phyloP scores from a whole-genome alignment of 345 rosid species.

The Corchorus capsularis region DNA sequence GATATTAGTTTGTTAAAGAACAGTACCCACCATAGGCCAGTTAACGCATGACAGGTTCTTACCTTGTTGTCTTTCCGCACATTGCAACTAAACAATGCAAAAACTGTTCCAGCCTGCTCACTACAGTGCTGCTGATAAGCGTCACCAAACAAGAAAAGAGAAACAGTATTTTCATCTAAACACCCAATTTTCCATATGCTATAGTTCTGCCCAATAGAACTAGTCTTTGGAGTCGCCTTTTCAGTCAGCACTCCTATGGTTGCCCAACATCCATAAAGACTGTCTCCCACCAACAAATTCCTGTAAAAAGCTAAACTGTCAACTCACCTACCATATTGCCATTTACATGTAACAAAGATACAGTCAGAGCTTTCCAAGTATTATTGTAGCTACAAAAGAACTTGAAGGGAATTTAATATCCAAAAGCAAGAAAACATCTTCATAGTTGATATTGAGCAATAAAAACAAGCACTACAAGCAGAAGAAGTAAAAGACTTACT shows the following conservation, averaged over 20 bases:
- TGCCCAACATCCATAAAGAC: slow-evolving; percentile 84
- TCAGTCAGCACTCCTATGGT: slow-evolving; percentile 84
- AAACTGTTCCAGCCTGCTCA: slow-evolving; percentile 71
- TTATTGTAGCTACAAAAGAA: background rate
- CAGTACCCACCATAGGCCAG: background rate
- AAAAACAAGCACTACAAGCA: background rate
- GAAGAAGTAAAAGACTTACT: slow-evolving; percentile 38
- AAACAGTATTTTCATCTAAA: slow-evolving; percentile 57
- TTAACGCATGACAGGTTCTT: slow-evolving; percentile 22
- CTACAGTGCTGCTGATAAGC: slow-evolving; percentile 58
- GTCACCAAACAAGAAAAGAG: slow-evolving; percentile 91
- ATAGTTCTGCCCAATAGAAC: slow-evolving; percentile 75
- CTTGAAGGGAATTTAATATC: background rate
- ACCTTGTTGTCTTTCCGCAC: slow-evolving; percentile 70
- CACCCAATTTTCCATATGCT: slow-evolving; percentile 73
- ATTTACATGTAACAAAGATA: background rate
- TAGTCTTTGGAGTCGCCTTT: slow-evolving; percentile 70
- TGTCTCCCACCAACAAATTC: slow-evolving; percentile 75
- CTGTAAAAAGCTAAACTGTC: slow-evolving; percentile 37
- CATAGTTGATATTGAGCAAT: background rate
- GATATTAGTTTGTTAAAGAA: background rate
- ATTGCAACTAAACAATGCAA: slow-evolving; percentile 70
- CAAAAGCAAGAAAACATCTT: background rate
- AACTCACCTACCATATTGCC: slow-evolving; percentile 11
- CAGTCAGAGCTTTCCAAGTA: slow-evolving; percentile 12